These are phyloP conservation scores for Melastoma malabathricum DNA, from an alignment of 345 rosid species.

Conservation along the genomic window DNA sequence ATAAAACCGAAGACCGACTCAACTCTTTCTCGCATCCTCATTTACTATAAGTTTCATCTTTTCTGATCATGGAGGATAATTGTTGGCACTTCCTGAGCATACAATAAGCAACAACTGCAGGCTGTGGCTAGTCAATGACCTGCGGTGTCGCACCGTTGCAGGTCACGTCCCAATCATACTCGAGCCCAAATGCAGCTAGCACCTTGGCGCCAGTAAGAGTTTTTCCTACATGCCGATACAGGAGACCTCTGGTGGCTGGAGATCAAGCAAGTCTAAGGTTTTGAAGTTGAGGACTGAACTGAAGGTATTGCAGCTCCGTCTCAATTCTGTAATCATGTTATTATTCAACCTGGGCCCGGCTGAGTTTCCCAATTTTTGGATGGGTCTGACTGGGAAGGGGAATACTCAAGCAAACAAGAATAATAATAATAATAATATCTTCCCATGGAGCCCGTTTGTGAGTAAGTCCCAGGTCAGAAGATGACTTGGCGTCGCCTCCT, in stretches of 20 bases:
- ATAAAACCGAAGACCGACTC: conserved; percentile 17
- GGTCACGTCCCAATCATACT: conserved; percentile 15
- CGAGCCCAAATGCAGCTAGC: conserved; percentile 18
- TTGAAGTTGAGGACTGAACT: conserved; percentile 3
- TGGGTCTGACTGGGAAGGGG: too few species aligned
- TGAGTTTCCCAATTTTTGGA: neutral
- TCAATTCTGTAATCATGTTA: neutral
- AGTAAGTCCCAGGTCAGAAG: too few species aligned
- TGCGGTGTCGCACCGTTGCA: conserved; percentile 8
- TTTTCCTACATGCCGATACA: conserved; percentile 44
- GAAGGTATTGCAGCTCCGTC: neutral
- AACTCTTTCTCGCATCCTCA: conserved; percentile 4
- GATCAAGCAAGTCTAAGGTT: conserved; percentile 74
- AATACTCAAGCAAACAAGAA: too few species aligned
- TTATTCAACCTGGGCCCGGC: neutral
- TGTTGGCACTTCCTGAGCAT: too few species aligned
- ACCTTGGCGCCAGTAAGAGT: conserved; percentile 29
- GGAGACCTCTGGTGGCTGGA: conserved; percentile 54
- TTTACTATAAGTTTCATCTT: neutral
- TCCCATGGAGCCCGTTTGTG: too few species aligned
- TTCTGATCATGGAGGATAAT: neutral
- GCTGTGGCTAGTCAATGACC: neutral
- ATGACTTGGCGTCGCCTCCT: too few species aligned
- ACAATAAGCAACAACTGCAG: too few species aligned
- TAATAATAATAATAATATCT: too few species aligned